phyloP scores from a whole-genome alignment of 257 asterid genomes.

The Leptodermis oblonga region DNA sequence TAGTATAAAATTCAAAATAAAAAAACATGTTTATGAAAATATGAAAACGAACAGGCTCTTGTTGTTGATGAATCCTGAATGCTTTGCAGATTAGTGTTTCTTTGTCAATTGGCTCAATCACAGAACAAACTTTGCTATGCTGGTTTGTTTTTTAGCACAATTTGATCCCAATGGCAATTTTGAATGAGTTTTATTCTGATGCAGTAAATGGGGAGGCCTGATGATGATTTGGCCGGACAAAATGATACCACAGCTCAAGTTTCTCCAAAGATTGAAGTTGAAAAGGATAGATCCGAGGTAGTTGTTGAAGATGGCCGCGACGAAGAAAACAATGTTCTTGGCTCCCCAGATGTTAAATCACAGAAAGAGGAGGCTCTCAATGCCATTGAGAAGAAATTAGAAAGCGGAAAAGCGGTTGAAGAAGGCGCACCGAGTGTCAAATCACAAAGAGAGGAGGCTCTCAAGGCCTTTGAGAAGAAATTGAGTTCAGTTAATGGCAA shows the following conservation, averaged over 20 bases:
- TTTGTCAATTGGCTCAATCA: too few species aligned
- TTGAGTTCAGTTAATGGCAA: neutral
- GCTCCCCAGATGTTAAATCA: slow-evolving; percentile 27
- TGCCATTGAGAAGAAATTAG: slow-evolving; percentile 42
- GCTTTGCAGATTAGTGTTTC: too few species aligned
- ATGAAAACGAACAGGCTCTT: too few species aligned
- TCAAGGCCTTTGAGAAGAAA: slow-evolving; percentile 2
- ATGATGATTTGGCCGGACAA: slow-evolving; percentile 22
- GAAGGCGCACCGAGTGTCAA: neutral
- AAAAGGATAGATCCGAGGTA: slow-evolving; percentile 25
- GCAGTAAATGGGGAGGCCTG: slow-evolving; percentile 56
- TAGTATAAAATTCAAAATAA: too few species aligned
- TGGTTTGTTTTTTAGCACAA: neutral
- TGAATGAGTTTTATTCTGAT: slow-evolving; percentile 1
- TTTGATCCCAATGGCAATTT: too few species aligned
- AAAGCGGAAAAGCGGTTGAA: too few species aligned
- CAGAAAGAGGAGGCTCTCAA: slow-evolving; percentile 41
- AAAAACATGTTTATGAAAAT: too few species aligned
- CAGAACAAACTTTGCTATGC: too few species aligned
- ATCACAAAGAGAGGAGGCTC: neutral
- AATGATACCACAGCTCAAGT: slow-evolving; percentile 29
- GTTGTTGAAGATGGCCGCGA: slow-evolving; percentile 29
- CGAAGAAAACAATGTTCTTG: slow-evolving; percentile 54
- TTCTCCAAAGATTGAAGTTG: slow-evolving; percentile 31
- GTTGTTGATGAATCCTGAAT: too few species aligned